Conservation (phyloP, 2,329 filamentous ascomycete species). For the Keithomyces neogunnii region DNA sequence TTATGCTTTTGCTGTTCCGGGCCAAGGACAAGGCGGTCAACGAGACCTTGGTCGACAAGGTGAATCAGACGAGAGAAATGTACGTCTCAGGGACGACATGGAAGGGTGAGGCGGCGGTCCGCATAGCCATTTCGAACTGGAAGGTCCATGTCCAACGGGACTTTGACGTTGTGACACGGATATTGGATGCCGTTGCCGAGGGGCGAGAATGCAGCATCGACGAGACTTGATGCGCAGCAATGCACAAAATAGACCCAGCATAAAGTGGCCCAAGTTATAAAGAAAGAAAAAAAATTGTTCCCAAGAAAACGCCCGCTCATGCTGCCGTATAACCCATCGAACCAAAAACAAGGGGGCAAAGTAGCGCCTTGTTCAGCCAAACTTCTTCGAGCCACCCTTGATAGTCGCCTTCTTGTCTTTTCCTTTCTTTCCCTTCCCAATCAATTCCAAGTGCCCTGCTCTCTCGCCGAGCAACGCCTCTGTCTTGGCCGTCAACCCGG, state of each 20-base stretch:
- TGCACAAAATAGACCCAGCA: not conserved
- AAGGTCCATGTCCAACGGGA: conserved; percentile 62
- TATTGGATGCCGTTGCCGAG: conserved; percentile 45
- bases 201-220: conserved; percentile 19
- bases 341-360: not conserved
- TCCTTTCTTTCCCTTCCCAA: conserved; percentile 46
- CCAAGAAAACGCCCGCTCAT: not conserved
- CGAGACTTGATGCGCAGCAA: too few relatives aligned
- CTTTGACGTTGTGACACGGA: conserved; percentile 51
- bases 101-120: conserved; percentile 62
- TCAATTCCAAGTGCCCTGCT: conserved; percentile 51
- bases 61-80: conserved; percentile 66
- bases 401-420: conserved; percentile 27
- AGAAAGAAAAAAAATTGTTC: not conserved
- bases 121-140: conserved; percentile 87
- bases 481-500: conserved; percentile 45
- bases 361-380: conserved; percentile 33
- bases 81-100: conserved; percentile 79
- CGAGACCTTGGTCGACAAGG: conserved; percentile 53
- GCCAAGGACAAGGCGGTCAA: conserved; percentile 59
- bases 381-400: conserved; percentile 46
- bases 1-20: conserved; percentile 67
- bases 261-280: not conserved
- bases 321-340: not conserved
- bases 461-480: conserved; percentile 51